A percentile compares a stretch with the other conserved stretches of the same genome.
These are phyloP conservation scores for Cryphonectria radicalis DNA, from an alignment of 2,329 filamentous ascomycete genomes.

Conservation along the genomic window DNA sequence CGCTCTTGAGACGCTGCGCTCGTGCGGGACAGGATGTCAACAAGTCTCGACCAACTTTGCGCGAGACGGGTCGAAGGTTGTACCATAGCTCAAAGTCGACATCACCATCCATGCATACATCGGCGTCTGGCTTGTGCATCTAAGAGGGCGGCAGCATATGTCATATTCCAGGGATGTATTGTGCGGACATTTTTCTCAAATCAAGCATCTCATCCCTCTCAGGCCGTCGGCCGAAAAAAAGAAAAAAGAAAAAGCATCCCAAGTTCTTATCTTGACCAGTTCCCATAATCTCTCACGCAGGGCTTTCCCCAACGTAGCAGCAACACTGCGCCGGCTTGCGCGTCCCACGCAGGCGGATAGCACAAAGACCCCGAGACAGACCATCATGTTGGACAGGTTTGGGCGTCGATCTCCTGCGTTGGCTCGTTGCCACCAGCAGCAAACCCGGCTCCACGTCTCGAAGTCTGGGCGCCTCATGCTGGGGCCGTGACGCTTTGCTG, in stretches of 20 bases:
- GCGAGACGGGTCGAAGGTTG: constrained; percentile 9
- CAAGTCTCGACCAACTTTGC: neutral
- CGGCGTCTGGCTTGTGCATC: constrained; percentile 30
- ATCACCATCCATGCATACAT: constrained; percentile 19
- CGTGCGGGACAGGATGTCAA: neutral
- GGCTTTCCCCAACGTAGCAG: constrained; percentile 7
- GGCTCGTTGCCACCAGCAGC: neutral
- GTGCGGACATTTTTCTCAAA: constrained; percentile 18
- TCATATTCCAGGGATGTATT: constrained; percentile 8
- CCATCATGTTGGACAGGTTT: neutral
- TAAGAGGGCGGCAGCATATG: constrained; percentile 31
- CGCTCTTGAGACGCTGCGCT: neutral
- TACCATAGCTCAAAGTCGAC: constrained; percentile 25
- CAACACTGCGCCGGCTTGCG: constrained; percentile 10
- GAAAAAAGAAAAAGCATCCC: neutral
- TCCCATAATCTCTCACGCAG: neutral
- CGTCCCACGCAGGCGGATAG: constrained; percentile 9
- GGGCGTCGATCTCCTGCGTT: neutral
- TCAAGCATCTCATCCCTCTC: constrained; percentile 35
- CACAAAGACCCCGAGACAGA: constrained; percentile 2
- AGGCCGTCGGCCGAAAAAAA: neutral
- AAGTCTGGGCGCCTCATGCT: neutral
- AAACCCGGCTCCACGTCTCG: neutral
- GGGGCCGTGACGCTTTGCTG: neutral
- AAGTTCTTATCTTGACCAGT: neutral